Percentiles rank a stretch among this genome's conserved stretches.
Conservation (phyloP, 345 rosid genomes). For the Luvunga scandens region DNA sequence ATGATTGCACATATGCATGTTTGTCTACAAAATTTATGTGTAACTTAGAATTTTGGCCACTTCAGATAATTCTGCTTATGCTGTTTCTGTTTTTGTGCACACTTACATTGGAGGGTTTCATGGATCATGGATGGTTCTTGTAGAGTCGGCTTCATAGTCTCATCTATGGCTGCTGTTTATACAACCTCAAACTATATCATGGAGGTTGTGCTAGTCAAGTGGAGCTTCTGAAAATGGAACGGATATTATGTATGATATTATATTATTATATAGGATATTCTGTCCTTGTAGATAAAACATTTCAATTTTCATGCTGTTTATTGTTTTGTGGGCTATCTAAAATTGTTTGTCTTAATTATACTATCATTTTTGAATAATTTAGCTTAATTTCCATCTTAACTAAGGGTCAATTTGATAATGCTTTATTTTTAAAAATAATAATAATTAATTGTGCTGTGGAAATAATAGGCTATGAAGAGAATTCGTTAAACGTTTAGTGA, state of each 20-base stretch:
- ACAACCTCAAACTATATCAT: conserved; percentile 30
- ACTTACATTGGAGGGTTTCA: conserved; percentile 82
- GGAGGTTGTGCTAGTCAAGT: neutral
- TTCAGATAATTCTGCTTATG: too few species aligned
- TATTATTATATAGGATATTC: neutral
- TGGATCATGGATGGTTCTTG: conserved; percentile 90
- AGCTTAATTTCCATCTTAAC: too few species aligned
- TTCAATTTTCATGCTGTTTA: neutral
- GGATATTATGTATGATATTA: neutral
- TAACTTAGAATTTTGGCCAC: neutral
- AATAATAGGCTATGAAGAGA: too few species aligned
- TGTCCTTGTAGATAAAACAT: too few species aligned
- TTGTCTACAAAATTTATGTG: neutral
- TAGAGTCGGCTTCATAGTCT: conserved; percentile 92
- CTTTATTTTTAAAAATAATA: too few species aligned
- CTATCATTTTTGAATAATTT: too few species aligned
- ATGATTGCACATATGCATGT: neutral
- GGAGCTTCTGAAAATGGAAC: neutral
- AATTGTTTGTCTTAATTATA: too few species aligned
- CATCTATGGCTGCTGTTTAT: conserved; percentile 69
- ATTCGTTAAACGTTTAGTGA: too few species aligned
- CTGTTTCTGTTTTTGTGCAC: conserved; percentile 46
- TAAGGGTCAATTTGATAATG: too few species aligned
- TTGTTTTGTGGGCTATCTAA: neutral
- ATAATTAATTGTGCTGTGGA: too few species aligned